These are phyloP conservation scores for Metarhizium rileyi DNA, from an alignment of 2,329 filamentous ascomycete species.

Conservation along the genomic window DNA sequence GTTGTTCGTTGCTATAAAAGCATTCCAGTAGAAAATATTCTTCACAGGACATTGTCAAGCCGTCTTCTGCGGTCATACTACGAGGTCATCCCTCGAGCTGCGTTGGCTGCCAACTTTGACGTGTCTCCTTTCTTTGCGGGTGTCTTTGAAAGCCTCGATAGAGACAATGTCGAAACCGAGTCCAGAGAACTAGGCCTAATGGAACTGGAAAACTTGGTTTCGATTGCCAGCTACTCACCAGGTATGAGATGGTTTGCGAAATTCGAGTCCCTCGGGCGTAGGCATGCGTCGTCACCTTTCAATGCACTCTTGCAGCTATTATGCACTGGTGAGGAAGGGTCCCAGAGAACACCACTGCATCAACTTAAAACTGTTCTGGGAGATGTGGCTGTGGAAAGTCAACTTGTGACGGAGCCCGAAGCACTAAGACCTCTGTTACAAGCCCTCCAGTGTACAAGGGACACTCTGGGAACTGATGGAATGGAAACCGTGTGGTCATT, in stretches of 20 bases:
- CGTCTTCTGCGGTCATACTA: constrained; percentile 79
- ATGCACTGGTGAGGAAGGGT: constrained; percentile 20
- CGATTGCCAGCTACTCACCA: constrained; percentile 70
- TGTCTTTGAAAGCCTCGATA: constrained; percentile 52
- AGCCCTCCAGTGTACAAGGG: constrained; percentile 16
- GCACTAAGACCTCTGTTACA: constrained; percentile 38
- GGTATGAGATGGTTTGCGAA: constrained; percentile 89
- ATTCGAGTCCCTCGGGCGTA: constrained; percentile 46
- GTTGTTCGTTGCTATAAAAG: constrained; percentile 65
- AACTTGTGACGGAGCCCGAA: constrained; percentile 48
- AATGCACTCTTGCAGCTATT: constrained; percentile 52
- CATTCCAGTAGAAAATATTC: constrained; percentile 55
- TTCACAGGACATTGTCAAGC: constrained; percentile 71
- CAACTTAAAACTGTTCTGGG: constrained; percentile 47
- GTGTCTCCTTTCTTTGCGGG: constrained; percentile 67
- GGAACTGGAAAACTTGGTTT: constrained; percentile 72
- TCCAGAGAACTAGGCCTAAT: constrained; percentile 50
- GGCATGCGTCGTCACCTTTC: constrained; percentile 48
- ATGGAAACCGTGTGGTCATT: constrained; percentile 52
- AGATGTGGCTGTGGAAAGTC: constrained; percentile 53
- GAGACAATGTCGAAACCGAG: constrained; percentile 38
- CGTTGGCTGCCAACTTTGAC: constrained; percentile 79
- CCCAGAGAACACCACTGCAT: constrained; percentile 22
- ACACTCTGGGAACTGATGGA: constrained; percentile 10
- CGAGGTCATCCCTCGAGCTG: constrained; percentile 67